Base-by-base conservation (phyloP, 2,329 filamentous ascomycete species). In the Diplodia sapinea region DNA sequence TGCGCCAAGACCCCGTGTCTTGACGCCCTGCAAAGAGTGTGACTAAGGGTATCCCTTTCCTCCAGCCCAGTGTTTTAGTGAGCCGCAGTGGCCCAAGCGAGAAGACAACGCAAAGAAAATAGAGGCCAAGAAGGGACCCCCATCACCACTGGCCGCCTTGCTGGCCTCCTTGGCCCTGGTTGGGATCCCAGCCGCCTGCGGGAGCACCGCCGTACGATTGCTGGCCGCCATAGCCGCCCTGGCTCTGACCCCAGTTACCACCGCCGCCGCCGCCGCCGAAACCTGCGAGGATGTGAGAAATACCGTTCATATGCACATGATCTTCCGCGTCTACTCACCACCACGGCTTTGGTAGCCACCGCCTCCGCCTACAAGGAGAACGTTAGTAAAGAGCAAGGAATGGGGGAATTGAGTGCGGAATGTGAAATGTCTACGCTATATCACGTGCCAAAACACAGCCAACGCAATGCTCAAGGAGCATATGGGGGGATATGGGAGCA, bases 161-260 rank as follows among this genome's bases (percentile, higher is more conserved):
- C 23, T 72, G 43, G 63, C 70, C 73, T 47, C 43, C 43, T 54
- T 77, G 75, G 65, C 62, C 68, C 36, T 73, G 72, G 52, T 71
- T 73, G 1, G 68, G 70, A 51, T 71, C 70, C 63, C 70, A 69
- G 49, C 69, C 47, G 9, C 52, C 52, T 29, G 65, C 68, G 51
- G 75, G 72, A 54, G 76, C 74, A 59, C 75, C 74, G 52, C 75
- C 76, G 38, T 76, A 73, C 47, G 71, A 71, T 67, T 71, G 68
- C 69, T 77, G 76, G 57, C 72, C 69, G 15, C 66, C 64, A 36
- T 74, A 75, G 69, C 78, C 77, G 66, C 74, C 76, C 68, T 72
- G 72, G 43, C 70, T 69, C 51, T 69, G 68, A 54, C 75, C 76
- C 73, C 74, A 74, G 56, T 70, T 71, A 40, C 71, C 70, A 49